Conservation (phyloP, 176 grass and related monocot species). For the Saccharum spontaneum region DNA sequence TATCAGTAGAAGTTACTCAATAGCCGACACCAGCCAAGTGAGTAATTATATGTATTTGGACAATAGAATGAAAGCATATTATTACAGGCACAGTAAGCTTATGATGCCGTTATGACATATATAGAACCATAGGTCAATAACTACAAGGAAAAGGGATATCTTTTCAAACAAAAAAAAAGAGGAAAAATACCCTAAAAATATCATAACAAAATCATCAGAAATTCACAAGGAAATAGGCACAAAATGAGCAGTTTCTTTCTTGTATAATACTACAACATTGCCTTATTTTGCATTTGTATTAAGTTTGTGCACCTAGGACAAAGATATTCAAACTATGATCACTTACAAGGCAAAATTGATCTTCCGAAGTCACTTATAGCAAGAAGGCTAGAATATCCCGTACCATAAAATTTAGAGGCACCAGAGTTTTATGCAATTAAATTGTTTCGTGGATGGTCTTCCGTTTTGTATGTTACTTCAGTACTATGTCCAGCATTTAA, state of each 20-base stretch:
- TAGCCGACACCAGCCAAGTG: conserved; percentile 19
- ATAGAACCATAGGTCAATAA: conserved; percentile 5
- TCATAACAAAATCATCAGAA: conserved; percentile 3
- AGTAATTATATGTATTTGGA: conserved; percentile 1
- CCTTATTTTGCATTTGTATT: not conserved
- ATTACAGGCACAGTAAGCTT: not conserved
- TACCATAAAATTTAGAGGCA: conserved; percentile 4
- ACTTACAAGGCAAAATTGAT: not conserved
- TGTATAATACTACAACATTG: not conserved
- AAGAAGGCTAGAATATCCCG: not conserved
- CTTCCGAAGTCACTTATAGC: not conserved
- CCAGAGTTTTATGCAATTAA: not conserved
- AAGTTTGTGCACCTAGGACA: not conserved
- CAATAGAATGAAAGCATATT: conserved; percentile 15
- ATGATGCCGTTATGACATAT: conserved; percentile 8
- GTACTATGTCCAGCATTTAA: conserved; percentile 9
- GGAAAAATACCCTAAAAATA: not conserved
- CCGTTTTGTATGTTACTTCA: conserved; percentile 7
- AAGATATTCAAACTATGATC: conserved; percentile 11
- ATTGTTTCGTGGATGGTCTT: conserved; percentile 11
- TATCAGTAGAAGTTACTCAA: conserved; percentile 18
- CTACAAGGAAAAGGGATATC: not conserved
- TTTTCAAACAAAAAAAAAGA: not conserved
- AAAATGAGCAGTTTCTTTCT: not conserved
- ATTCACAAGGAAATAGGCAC: not conserved